These are phyloP conservation scores for Colletotrichum cordylinicola DNA, from an alignment of 2,329 filamentous ascomycete genomes.

Conservation along the genomic window DNA sequence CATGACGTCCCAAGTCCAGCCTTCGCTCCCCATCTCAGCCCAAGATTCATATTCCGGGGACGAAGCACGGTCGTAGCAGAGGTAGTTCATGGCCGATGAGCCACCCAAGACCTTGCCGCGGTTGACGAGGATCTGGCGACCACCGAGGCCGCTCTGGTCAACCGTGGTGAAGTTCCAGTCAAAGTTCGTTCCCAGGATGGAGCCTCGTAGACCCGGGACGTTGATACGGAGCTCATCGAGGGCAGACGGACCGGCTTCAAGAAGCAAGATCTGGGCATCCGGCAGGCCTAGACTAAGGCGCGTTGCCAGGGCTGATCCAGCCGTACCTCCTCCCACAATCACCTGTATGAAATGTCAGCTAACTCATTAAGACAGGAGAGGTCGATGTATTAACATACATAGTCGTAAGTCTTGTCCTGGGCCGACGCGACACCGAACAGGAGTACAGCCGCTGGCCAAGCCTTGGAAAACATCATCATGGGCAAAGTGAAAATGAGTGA, in stretches of 20 bases:
- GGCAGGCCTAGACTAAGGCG: constrained; percentile 37
- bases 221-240: constrained; percentile 35
- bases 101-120: constrained; percentile 56
- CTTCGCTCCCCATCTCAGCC: constrained; percentile 38
- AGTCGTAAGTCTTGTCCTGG: constrained; percentile 24
- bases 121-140: constrained; percentile 44
- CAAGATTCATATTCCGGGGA: constrained; percentile 42
- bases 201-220: constrained; percentile 35
- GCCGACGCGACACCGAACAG: neutral
- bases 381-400: constrained; percentile 20
- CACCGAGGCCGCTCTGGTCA: constrained; percentile 43
- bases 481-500: neutral
- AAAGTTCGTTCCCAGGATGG: constrained; percentile 29
- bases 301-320: constrained; percentile 13
- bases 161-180: constrained; percentile 52
- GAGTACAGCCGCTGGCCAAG: neutral
- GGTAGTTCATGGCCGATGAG: constrained; percentile 50
- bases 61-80: constrained; percentile 41
- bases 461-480: neutral
- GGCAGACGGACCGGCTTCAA: constrained; percentile 33
- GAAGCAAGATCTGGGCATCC: constrained; percentile 31
- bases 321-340: constrained; percentile 2
- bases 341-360: neutral
- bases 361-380: neutral
- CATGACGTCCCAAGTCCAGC: constrained; percentile 43